A percentile compares a stretch with the other conserved stretches of the same genome.
phyloP scores from a whole-genome alignment of 2,329 filamentous ascomycete genomes.

The Colletotrichum simmondsii region DNA sequence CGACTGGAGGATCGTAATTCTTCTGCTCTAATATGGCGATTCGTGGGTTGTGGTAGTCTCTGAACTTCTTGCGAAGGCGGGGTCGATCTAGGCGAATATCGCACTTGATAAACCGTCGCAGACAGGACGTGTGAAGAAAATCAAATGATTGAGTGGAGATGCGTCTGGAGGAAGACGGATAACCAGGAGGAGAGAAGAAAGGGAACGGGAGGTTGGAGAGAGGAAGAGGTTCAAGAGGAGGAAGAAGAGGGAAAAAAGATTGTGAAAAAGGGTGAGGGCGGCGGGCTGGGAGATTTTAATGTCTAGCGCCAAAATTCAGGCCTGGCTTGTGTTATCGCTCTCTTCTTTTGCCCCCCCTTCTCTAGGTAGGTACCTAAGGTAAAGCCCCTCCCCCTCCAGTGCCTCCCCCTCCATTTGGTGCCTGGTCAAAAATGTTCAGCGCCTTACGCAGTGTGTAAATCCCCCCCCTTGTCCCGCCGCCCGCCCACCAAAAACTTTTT shows the following conservation, averaged over 20 bases:
- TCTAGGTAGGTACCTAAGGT: neutral
- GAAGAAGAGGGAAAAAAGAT: constrained; percentile 28
- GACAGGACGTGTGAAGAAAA: constrained; percentile 36
- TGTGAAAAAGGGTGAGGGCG: constrained; percentile 33
- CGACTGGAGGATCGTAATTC: constrained; percentile 51
- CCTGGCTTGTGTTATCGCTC: constrained; percentile 31
- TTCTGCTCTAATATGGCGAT: constrained; percentile 41
- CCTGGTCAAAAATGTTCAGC: neutral
- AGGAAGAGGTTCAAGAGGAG: constrained; percentile 42
- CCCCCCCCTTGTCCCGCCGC: constrained; percentile 7
- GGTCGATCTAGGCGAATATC: constrained; percentile 25
- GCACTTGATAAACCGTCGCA: constrained; percentile 36
- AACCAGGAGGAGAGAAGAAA: constrained; percentile 46
- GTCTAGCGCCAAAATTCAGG: constrained; percentile 30
- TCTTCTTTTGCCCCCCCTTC: constrained; percentile 1
- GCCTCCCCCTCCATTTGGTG: neutral
- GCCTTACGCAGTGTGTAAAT: neutral
- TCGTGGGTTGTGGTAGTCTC: constrained; percentile 8
- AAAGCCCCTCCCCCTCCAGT: too few relatives aligned
- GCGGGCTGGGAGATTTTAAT: constrained; percentile 48
- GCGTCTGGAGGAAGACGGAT: constrained; percentile 55
- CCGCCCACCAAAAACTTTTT: constrained; percentile 38
- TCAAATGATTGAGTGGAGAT: constrained; percentile 48
- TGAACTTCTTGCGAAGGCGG: constrained; percentile 30
- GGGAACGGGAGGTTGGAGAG: constrained; percentile 46